Evolutionary conservation across 257 asterid species (phyloP), one percentile per base, ranked within the genome.

Genomic region (Solanum neorickii): DNA sequence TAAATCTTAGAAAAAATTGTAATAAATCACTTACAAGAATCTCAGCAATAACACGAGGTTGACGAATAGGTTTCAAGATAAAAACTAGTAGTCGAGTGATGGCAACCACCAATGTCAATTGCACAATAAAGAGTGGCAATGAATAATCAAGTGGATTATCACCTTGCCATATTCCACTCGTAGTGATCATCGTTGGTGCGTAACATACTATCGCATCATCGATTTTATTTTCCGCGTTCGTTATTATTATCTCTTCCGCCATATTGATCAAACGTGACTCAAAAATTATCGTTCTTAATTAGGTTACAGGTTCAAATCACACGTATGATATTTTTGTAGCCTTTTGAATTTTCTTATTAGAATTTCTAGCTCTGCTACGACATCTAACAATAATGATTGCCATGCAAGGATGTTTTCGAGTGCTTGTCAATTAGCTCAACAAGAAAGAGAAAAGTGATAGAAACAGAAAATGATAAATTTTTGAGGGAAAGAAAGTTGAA

Each of bases 61-160:
- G 99, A 25, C 98, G 96, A 49, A 96, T 91, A 56, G 99, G 99
- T 82, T 93, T 97, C 91, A 97, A 91, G 89, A 89, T 21, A 87
- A 93, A 92, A 46, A 97, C 99, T 4, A 97, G 98, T 75, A 92
- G 4, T 9, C 99, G 94, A 33, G 99, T 97, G 16, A 90, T 87
- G 14, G 92, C 90, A 7, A 97, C 97, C 47, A 97, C 95, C 69
- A 97, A 88, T 2, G 97, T 92, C 69, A 97, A 88, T 83, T 97
- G 99, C 89, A 97, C 65, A 31, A 96, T 94, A 91, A 97, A 97
- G 80, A 97, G 97, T 29, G 99, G 99, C 52, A 97, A 86, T 0
- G 99, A 95, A 87, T 97, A 97, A 89, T 97, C 98, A 88, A 97
- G 89, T 11, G 99, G 99, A 90, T 96, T 94, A 87, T 97, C 98